These are phyloP conservation scores for Ulvella scutata DNA, from an alignment of 139 green algal genomes.

Conservation along the genomic window DNA sequence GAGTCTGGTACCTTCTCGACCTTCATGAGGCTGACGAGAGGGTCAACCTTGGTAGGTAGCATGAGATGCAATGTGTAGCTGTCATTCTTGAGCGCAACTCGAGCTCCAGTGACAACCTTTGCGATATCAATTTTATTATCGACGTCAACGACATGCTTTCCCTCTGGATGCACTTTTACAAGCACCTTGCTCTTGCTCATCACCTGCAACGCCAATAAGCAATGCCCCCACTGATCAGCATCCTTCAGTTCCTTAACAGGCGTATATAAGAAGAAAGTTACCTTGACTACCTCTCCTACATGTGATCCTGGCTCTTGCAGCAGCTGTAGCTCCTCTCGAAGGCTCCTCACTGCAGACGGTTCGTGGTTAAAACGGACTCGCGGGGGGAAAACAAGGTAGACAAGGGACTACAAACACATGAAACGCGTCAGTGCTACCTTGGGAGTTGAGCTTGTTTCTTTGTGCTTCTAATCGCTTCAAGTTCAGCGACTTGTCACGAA, in stretches of 20 bases:
- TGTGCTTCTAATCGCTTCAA: constrained; percentile 92
- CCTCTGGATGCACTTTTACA: constrained; percentile 96
- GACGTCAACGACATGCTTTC: constrained; percentile 97
- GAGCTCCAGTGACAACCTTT: constrained; percentile 55
- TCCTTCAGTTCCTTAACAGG: background rate
- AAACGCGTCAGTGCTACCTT: constrained; percentile 42
- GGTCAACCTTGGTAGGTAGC: constrained; percentile 83
- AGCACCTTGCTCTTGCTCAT: constrained; percentile 99
- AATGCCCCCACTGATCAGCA: background rate
- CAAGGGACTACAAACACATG: background rate
- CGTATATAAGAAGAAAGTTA: constrained; percentile 7
- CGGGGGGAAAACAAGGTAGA: too few species aligned
- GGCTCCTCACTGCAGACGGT: constrained; percentile 85
- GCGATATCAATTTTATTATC: constrained; percentile 81
- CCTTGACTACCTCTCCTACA: constrained; percentile 98
- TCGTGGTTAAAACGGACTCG: too few species aligned
- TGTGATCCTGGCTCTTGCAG: constrained; percentile 97
- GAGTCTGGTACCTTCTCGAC: constrained; percentile 99
- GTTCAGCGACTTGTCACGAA: constrained; percentile 87
- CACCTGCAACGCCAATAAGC: constrained; percentile 32
- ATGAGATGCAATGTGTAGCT: constrained; percentile 91
- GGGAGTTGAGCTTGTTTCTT: constrained; percentile 93
- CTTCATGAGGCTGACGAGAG: constrained; percentile 84
- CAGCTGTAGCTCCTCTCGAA: constrained; percentile 93
- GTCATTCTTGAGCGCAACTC: constrained; percentile 95